A percentile compares a stretch with the other conserved stretches of the same genome.
Conservation (phyloP, 805 yeast genomes). For the Lipomyces anomalus region DNA sequence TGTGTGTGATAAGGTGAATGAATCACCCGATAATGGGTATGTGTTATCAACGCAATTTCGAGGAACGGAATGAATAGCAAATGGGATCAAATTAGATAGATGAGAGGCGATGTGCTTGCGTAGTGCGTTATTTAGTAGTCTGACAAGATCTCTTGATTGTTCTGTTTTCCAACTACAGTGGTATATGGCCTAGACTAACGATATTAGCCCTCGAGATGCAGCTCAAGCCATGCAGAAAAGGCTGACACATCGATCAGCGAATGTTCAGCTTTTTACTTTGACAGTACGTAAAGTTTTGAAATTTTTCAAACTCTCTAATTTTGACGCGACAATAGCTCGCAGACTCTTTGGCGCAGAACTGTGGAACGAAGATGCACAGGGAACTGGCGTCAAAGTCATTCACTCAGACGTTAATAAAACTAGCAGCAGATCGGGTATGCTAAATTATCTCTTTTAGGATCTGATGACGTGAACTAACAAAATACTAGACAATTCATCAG, state of each 20-base stretch:
- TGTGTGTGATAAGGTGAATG: conserved; percentile 60
- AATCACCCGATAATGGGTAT: conserved; percentile 51
- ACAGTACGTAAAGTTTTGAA: conserved; percentile 26
- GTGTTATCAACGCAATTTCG: too few relatives aligned
- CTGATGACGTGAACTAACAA: not conserved
- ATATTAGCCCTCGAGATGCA: conserved; percentile 37
- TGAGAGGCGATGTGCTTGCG: too few relatives aligned
- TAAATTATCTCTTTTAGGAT: not conserved
- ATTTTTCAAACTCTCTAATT: too few relatives aligned
- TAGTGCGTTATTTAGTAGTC: too few relatives aligned
- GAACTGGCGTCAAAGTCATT: conserved; percentile 56
- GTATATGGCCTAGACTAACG: not conserved
- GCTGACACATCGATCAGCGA: conserved; percentile 52
- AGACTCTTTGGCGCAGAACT: conserved; percentile 65
- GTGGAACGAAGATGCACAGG: conserved; percentile 63
- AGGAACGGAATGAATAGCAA: too few relatives aligned
- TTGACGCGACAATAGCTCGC: conserved; percentile 34
- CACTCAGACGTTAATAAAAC: conserved; percentile 42
- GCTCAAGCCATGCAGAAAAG: conserved; percentile 45
- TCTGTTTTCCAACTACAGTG: not conserved
- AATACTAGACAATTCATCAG: conserved; percentile 45
- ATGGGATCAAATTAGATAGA: too few relatives aligned
- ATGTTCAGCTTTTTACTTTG: conserved; percentile 56
- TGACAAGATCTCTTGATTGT: too few relatives aligned
- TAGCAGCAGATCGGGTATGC: conserved; percentile 43